Evolutionary conservation across 116 monocot genomes (phyloP), one percentile per base, ranked within the genome.

Genomic region (Phalaenopsis hybrid): DNA sequence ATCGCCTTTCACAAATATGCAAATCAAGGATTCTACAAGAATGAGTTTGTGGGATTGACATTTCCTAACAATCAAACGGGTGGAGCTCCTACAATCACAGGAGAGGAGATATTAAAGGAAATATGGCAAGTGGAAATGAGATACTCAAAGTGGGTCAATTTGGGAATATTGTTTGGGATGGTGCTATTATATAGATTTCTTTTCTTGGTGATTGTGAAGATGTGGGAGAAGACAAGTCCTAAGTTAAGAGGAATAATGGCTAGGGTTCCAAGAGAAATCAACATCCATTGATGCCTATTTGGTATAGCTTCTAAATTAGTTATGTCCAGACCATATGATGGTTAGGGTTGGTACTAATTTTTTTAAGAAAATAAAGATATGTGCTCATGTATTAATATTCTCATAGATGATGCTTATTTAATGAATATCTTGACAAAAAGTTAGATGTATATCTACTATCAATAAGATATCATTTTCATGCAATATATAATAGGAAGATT

Each of bases 131-230:
- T 92, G 28, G 83, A 92, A 61, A 34, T 80, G 45, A 79, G 85
- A 0, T 84, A 90, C 57, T 89, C 92, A 0, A 92, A 92, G 81
- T 92, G 92, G 90, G 52, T 92, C 18, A 90, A 90, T 81, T 81
- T 90, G 41, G 90, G 23, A 0, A 76, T 92, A 1, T 77, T 92
- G 78, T 31, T 85, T 13, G 92, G 90, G 28, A 90, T 90, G 92
- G 86, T 87, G 48, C 55, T 87, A 10, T 0, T 88, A 0, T 92
- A 92, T 57, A 57, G 92, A 77, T 8, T 86, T 25, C 48, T 90
- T 79, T 92, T 92, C 59, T 76, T 92, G 37, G 50, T 61, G 13
- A 88, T 92, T 13, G 57, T 88, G 21, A 88, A 92, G 81, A 34
- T 57, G 4, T 61, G 3, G 0, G 92, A 92, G 81, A 88, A 73